phyloP scores from a whole-genome alignment of 2,329 filamentous ascomycete genomes.

The Pyrenochaeta sp. region DNA sequence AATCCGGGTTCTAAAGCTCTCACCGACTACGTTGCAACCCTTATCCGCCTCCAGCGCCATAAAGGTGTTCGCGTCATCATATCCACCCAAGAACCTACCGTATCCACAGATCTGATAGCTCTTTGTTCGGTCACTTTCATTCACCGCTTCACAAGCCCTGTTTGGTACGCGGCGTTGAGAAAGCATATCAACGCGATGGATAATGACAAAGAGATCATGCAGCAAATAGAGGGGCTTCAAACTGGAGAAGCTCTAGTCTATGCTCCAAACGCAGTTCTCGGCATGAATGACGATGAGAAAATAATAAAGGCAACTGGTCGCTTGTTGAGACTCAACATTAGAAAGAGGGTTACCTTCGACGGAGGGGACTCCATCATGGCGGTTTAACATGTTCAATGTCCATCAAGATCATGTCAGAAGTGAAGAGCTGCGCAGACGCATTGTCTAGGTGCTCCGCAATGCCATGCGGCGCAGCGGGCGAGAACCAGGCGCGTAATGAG shows the following conservation, averaged over 20 bases:
- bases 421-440: no score
- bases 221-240: constrained; percentile 57
- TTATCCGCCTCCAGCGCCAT: constrained; percentile 77
- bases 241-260: constrained; percentile 62
- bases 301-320: constrained; percentile 22
- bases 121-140: constrained; percentile 76
- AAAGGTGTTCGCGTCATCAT: constrained; percentile 72
- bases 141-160: constrained; percentile 74
- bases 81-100: constrained; percentile 79
- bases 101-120: constrained; percentile 73
- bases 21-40: constrained; percentile 68
- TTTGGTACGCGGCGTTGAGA: constrained; percentile 64
- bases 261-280: constrained; percentile 56
- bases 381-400: no score
- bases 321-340: constrained; percentile 33
- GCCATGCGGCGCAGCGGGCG: no score
- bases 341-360: constrained; percentile 23
- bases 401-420: no score
- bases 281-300: constrained; percentile 13
- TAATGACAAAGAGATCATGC: constrained; percentile 47
- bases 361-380: constrained; percentile 67
- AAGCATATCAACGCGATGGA: constrained; percentile 54
- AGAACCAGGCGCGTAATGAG: no score
- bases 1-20: constrained; percentile 64
- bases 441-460: no score